Base-by-base conservation (phyloP, 306 rosid species). In the Cicer pinnatifidum region DNA sequence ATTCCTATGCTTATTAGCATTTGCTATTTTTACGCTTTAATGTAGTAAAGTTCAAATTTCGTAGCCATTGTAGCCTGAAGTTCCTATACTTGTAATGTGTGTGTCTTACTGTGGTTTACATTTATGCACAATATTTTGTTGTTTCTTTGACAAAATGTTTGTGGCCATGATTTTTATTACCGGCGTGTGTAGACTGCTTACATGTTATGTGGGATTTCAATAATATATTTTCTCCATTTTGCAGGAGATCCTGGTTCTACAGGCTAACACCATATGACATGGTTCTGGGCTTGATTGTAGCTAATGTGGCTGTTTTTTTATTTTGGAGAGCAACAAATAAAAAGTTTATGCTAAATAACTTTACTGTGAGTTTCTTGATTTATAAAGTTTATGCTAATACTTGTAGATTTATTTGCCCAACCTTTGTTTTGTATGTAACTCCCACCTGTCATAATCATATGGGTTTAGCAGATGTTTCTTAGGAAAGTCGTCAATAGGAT, bases 301-400 rank as follows among this genome's bases (percentile, higher is more conserved):
- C 95, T 70, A 94, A 94, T 84, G 89, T 76, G 67, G 92, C 86
- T 67, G 85, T 94, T 78, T 94, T 79, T 76, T 59, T 91, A 35
- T 70, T 81, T 66, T 91, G 98, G 97, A 75, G 79, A 82, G 52
- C 82, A 53, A 87, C 85, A 35, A 82, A 81, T 80, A 3, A 28
- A 53, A 60, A 23, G 43, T 94, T 94, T 82, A 91, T 94, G 97
- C 50, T 41, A 23, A 83, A 89, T 13, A 82, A 91, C 79, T 94
- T 94, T 76, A 87, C 89, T 9, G 97, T 89, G 82, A 84, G 97
- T 85, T 58, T 62, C 57, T 50, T 54, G 50, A 78, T 62, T 77
- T 86, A 64, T 73, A 52, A 65, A 65, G 40, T 69, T 61, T 83
- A 56, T 58, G 72, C 46, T 61, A 41, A 65, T 56, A 57, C 56